phyloP scores from a whole-genome alignment of 1,284 basidiomycete species.

The Coriolopsis trogii region DNA sequence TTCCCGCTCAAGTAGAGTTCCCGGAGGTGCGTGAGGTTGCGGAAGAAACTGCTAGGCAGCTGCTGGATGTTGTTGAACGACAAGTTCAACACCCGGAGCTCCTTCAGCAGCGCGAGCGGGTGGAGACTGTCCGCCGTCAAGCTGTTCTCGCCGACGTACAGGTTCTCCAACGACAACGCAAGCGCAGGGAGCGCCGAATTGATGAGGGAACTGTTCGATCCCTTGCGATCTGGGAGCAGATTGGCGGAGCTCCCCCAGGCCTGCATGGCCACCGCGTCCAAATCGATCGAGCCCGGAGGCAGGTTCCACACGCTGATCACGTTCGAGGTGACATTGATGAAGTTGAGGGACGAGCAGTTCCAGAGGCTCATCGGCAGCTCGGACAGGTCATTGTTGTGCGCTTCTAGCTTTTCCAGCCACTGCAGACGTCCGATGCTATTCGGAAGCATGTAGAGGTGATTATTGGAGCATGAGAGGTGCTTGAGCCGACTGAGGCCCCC shows the following conservation, averaged over 20 bases:
- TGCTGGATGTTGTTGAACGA: constrained; percentile 97
- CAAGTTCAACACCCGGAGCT: constrained; percentile 86
- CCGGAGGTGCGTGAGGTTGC: constrained; percentile 70
- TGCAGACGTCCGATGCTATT: constrained; percentile 77
- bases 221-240: constrained; percentile 42
- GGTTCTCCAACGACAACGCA: constrained; percentile 70
- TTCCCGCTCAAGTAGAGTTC: constrained; percentile 96
- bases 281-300: constrained; percentile 38
- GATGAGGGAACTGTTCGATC: constrained; percentile 41
- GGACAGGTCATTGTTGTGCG: constrained; percentile 91
- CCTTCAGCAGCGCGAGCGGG: constrained; percentile 73
- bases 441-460: constrained; percentile 82
- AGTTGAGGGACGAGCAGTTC: constrained; percentile 77
- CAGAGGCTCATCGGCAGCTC: constrained; percentile 82
- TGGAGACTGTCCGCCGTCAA: constrained; percentile 85
- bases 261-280: constrained; percentile 11
- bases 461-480: constrained; percentile 87
- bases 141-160: constrained; percentile 91
- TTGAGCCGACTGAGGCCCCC: constrained; percentile 75
- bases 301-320: constrained; percentile 77
- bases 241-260: constrained; percentile 16
- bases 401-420: constrained; percentile 80
- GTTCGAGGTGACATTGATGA: constrained; percentile 92
- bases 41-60: constrained; percentile 79
- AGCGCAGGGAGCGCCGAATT: constrained; percentile 61